These are phyloP conservation scores for Gonapodya sp. DNA, from an alignment of 192 early-diverging fungal species.

Conservation along the genomic window DNA sequence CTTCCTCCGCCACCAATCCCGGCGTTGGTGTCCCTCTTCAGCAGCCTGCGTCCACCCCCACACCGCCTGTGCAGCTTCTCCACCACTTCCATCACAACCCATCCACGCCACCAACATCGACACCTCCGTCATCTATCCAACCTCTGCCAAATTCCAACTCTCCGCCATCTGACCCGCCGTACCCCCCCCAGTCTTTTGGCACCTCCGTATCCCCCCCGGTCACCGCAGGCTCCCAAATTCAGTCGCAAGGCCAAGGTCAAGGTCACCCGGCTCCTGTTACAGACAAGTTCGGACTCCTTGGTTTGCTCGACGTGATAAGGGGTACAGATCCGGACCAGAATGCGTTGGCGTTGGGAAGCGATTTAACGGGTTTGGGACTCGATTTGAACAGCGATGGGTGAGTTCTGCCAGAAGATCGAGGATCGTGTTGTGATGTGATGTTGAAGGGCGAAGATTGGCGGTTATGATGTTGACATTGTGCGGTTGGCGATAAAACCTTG, in stretches of 20 bases:
- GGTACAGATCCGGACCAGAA: conserved; percentile 58
- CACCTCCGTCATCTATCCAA: background rate
- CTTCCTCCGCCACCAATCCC: background rate
- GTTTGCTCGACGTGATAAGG: conserved; percentile 76
- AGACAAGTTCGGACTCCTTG: conserved; percentile 76
- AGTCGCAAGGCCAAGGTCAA: background rate
- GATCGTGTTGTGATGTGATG: background rate
- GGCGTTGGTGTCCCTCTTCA: background rate
- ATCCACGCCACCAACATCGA: background rate
- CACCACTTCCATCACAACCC: background rate
- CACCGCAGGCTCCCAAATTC: background rate
- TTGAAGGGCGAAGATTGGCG: background rate
- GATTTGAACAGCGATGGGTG: conserved; percentile 45
- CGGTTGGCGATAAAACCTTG: background rate
- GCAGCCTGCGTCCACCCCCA: background rate
- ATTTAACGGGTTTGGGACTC: conserved; percentile 78
- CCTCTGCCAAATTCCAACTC: background rate
- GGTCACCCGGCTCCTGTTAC: background rate
- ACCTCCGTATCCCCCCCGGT: background rate
- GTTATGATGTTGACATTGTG: background rate
- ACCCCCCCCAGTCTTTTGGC: background rate
- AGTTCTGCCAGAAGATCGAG: no score
- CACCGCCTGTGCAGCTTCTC: background rate
- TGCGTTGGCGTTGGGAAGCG: conserved; percentile 79
- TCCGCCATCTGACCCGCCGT: background rate